Evolutionary conservation across 2,329 filamentous ascomycete genomes (phyloP), one percentile per base, ranked within the genome.

Genomic region (Colletotrichum orchidophilum): DNA sequence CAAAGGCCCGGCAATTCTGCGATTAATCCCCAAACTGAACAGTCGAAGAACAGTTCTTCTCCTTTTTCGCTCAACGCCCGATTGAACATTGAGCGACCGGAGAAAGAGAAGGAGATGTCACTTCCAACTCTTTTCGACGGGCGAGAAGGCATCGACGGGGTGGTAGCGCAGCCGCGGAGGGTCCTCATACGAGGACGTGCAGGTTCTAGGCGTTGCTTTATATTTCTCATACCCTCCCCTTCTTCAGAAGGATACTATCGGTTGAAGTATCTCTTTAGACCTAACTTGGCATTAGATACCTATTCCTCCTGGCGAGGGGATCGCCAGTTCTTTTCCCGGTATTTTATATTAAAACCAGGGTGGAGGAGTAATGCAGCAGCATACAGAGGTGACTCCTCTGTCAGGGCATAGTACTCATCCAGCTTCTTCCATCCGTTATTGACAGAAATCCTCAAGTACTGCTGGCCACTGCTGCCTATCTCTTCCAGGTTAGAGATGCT

Each of bases 161-260:
- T 13, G 9, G 26, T 3, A 29, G 7, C 7, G n/a, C 39, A 39
- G 21, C 53, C 50, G 13, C 60, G 50, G 49, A 54, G 49, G 18
- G 3, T 63, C 6, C 60, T 81, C 26, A 81, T 82, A 49, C 74
- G 74, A 33, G 80, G 80, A 39, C 75, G 75, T n/a, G 78, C 81
- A 0, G 80, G 80, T n/a, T n/a, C n/a, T n/a, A n/a, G n/a, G n/a
- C n/a, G n/a, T n/a, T n/a, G n/a, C n/a, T n/a, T n/a, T n/a, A n/a
- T n/a, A n/a, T n/a, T n/a, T n/a, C n/a, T n/a, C n/a, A n/a, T n/a
- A n/a, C n/a, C n/a, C n/a, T n/a, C n/a, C n/a, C n/a, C 53, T 33
- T 55, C 29, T 18, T 55, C 29, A 31, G 7, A 55, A 26, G 15
- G 31, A 55, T 33, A 55, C 29, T 12, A 55, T 31, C 12, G 12